Evolutionary conservation across 257 asterid species (phyloP), one percentile per base, ranked within the genome.

Genomic region (Gentiana dahurica): DNA sequence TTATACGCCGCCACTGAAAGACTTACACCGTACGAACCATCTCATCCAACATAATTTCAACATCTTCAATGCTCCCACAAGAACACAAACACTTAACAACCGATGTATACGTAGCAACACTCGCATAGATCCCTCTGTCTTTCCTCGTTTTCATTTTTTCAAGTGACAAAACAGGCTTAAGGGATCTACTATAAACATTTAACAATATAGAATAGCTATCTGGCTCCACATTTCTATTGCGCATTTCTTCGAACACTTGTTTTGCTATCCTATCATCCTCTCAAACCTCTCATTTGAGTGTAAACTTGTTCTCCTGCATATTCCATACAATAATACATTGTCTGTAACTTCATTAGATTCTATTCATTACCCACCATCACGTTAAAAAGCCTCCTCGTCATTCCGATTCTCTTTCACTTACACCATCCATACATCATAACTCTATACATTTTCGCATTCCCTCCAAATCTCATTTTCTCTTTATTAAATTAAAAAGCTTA

Each of bases 351-450:
- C 85, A 46, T 80, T 90, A 1, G 97, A 81, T 61, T 76, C 82
- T 3, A 88, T 79, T 35, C 90, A 63, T 86, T 83, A 57, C 55
- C 77, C 65, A 74, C 32, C 97, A 89, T 82, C 86, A 86, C 95
- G 55, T 48, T 65, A 0, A 84, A 47, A 74, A 86, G 86, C 79
- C 71, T 77, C 75, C 47, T 64, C 0, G 78, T 95, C 94, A 77
- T 89, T 8, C 81, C 86, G 1, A 68, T 64, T 61, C 58, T 84
- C 66, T 88, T 86, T 51, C 77, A 71, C 71, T 89, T 89, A 66
- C 87, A 89, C 94, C 95, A 89, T 59, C 97, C 97, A 15, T 82
- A 86, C 4, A 89, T 81, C 75, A 89, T 58, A 56, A 89, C 69
- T 4, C 93, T 86, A 58, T 89, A 89, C 49, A 86, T 9, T 65